Conservation (phyloP, 257 asterid species). For the Vinca minor region DNA sequence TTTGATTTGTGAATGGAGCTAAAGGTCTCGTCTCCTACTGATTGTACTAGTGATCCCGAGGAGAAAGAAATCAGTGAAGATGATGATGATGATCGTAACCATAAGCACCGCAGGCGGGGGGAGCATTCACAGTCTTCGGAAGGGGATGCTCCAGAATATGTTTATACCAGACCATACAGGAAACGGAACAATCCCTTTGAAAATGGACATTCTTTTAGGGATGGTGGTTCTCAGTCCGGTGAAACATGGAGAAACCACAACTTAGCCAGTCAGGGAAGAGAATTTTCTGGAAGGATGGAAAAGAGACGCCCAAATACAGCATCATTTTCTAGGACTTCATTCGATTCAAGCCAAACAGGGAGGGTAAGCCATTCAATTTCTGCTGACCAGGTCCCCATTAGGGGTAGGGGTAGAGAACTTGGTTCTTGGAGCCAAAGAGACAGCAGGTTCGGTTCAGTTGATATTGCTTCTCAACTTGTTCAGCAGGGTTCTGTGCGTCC, state of each 20-base stretch:
- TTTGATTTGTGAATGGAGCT: conserved; percentile 47
- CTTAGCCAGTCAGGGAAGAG: conserved; percentile 36
- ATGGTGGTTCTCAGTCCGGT: conserved; percentile 51
- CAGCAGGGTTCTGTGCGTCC: conserved; percentile 61
- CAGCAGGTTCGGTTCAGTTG: conserved; percentile 65
- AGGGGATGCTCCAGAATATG: conserved; percentile 57
- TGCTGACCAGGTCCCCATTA: conserved; percentile 43
- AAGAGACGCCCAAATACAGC: conserved; percentile 45
- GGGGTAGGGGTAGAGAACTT: conserved; percentile 77
- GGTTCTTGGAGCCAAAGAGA: conserved; percentile 61
- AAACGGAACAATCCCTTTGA: conserved; percentile 69
- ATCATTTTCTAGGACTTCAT: conserved; percentile 51
- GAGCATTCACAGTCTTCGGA: conserved; percentile 59
- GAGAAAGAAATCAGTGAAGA: conserved; percentile 88
- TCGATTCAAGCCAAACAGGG: conserved; percentile 53
- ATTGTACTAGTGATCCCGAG: conserved; percentile 61
- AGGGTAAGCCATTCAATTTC: conserved; percentile 48
- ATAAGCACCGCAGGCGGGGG: conserved; percentile 84
- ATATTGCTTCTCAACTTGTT: conserved; percentile 56
- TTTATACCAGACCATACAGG: conserved; percentile 49
- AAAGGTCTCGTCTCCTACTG: conserved; percentile 61
- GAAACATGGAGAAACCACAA: conserved; percentile 41
- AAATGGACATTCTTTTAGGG: conserved; percentile 61
- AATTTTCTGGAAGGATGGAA: conserved; percentile 47
- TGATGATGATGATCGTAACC: conserved; percentile 98